phyloP scores from a whole-genome alignment of 495 filamentous ascomycete genomes.

The Xylaria longipes region DNA sequence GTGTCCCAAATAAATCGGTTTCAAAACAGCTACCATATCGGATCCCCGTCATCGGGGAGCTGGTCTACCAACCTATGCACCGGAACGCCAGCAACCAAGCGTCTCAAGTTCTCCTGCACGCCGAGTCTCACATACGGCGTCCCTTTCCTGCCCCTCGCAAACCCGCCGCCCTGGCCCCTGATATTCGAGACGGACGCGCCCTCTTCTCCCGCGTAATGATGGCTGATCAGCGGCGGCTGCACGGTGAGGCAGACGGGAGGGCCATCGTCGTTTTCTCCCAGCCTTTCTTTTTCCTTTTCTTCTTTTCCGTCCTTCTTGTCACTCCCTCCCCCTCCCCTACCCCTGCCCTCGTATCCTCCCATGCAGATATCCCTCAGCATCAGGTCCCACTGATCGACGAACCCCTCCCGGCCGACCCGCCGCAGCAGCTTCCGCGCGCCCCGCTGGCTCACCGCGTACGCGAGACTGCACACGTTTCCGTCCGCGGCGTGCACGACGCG shows the following conservation, averaged over 20 bases:
- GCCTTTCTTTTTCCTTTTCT: not conserved
- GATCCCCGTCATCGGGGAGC: slow-evolving; percentile 44
- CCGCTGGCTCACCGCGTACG: slow-evolving; percentile 52
- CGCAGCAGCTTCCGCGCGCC: slow-evolving; percentile 53
- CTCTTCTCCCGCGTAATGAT: slow-evolving; percentile 43
- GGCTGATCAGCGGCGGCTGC: slow-evolving; percentile 56
- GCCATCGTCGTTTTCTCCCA: not conserved
- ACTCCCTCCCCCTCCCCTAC: not conserved
- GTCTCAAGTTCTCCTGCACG: slow-evolving; percentile 50
- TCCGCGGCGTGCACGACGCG: slow-evolving; percentile 49
- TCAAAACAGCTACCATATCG: slow-evolving; percentile 30
- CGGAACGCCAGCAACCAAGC: slow-evolving; percentile 39
- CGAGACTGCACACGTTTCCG: slow-evolving; percentile 52
- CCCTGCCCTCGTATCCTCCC: slow-evolving; percentile 23
- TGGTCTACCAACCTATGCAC: slow-evolving; percentile 44
- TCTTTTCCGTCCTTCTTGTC: not conserved
- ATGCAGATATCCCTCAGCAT: slow-evolving; percentile 57
- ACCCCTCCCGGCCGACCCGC: slow-evolving; percentile 39
- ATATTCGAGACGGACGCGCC: slow-evolving; percentile 48
- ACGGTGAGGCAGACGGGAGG: slow-evolving; percentile 50
- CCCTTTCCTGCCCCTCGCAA: slow-evolving; percentile 43
- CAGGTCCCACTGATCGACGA: slow-evolving; percentile 52
- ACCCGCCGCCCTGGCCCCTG: slow-evolving; percentile 52
- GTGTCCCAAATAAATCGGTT: not conserved
- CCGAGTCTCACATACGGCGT: slow-evolving; percentile 54